phyloP scores from a whole-genome alignment of 2,329 filamentous ascomycete species.

The Colletotrichum destructivum region DNA sequence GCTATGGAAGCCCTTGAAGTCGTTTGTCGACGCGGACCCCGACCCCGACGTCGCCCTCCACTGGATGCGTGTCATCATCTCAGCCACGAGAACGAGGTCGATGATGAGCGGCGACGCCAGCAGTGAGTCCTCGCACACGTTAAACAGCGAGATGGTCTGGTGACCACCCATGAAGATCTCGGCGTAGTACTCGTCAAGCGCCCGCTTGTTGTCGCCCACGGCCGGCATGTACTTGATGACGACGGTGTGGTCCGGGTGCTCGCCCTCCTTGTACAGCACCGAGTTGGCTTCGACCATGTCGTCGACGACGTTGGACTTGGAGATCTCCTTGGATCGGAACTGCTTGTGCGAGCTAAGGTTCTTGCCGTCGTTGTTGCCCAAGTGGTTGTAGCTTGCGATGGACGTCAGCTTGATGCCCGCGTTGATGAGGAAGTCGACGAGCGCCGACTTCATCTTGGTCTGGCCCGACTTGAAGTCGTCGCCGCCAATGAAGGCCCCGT shows the following conservation, averaged over 20 bases:
- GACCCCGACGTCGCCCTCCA: slow-evolving; percentile 79
- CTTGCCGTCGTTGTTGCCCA: slow-evolving; percentile 99
- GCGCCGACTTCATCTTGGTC: slow-evolving; percentile 99
- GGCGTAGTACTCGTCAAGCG: slow-evolving; percentile 98
- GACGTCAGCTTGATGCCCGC: slow-evolving; percentile 99
- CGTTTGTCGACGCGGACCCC: slow-evolving; percentile 65
- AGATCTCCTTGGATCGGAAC: slow-evolving; percentile 99
- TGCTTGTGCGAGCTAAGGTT: slow-evolving; percentile 98
- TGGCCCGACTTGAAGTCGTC: slow-evolving; percentile 99
- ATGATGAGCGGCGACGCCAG: slow-evolving; percentile 97
- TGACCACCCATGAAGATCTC: slow-evolving; percentile 99
- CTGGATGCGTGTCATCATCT: slow-evolving; percentile 98
- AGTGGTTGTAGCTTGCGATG: slow-evolving; percentile 99
- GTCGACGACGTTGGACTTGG: slow-evolving; percentile 98
- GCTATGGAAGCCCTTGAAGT: slow-evolving; percentile 95
- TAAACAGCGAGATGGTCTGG: slow-evolving; percentile 98
- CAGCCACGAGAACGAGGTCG: slow-evolving; percentile 90
- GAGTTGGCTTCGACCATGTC: slow-evolving; percentile 99
- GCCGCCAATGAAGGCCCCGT: slow-evolving; percentile 92
- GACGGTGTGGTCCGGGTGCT: slow-evolving; percentile 98
- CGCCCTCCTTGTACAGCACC: slow-evolving; percentile 90
- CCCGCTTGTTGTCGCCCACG: slow-evolving; percentile 98
- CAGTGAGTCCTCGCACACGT: slow-evolving; percentile 98
- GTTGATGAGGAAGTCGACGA: slow-evolving; percentile 98
- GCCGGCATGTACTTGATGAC: slow-evolving; percentile 99